These are phyloP conservation scores for Bertia moriformis DNA, from an alignment of 2,329 filamentous ascomycete species.

Conservation along the genomic window DNA sequence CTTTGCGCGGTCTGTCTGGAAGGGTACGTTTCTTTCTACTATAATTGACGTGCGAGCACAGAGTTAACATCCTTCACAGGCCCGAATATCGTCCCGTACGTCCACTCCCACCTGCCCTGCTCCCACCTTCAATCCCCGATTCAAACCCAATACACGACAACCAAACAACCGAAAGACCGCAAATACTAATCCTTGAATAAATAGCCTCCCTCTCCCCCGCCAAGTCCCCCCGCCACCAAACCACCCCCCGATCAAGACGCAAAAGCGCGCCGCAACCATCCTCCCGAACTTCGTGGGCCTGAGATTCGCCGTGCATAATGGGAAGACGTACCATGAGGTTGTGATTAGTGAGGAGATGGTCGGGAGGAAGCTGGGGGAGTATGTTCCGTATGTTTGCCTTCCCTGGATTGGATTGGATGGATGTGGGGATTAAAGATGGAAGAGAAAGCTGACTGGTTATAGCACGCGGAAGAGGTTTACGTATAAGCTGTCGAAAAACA, in stretches of 20 bases:
- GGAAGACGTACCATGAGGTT: slow-evolving; percentile 56
- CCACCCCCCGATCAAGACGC: slow-evolving; percentile 51
- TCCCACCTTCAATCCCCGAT: no score
- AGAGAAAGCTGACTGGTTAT: neutral
- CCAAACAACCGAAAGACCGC: no score
- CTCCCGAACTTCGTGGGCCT: slow-evolving; percentile 60
- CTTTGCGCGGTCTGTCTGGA: neutral
- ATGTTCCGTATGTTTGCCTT: slow-evolving; percentile 42
- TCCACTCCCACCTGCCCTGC: neutral
- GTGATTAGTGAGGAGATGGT: slow-evolving; percentile 66
- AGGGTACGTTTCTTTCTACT: slow-evolving; percentile 1
- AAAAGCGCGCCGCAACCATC: slow-evolving; percentile 58
- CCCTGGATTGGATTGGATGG: neutral
- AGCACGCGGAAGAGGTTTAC: neutral
- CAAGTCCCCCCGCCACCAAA: slow-evolving; percentile 9
- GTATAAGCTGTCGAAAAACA: slow-evolving; percentile 1
- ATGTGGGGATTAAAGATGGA: neutral
- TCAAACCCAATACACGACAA: no score
- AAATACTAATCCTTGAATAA: neutral
- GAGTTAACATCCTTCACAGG: no score
- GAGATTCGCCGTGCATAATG: slow-evolving; percentile 59
- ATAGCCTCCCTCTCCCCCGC: neutral
- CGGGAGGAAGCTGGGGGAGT: slow-evolving; percentile 62
- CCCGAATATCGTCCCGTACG: slow-evolving; percentile 1
- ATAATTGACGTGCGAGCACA: no score